Evolutionary conservation across 2,329 filamentous ascomycete species (phyloP), one percentile per base, ranked within the genome.

Genomic region (Keithomyces neogunnii): DNA sequence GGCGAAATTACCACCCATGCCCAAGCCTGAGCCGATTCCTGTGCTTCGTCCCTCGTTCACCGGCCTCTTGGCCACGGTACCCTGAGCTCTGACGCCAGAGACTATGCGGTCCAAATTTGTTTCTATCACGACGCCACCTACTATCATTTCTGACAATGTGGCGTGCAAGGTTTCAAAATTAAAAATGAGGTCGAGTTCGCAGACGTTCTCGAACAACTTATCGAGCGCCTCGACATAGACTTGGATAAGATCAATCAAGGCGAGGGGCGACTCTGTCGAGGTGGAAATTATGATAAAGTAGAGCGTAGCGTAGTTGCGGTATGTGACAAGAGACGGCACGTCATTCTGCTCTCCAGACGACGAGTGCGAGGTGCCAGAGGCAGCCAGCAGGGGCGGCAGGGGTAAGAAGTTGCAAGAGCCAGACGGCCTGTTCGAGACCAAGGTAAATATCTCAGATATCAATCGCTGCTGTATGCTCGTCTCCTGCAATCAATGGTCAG

Each of bases 251-350:
- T 99, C 93, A 55, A 99, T 90, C 29, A 99, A 79, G 1, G 93
- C 93, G 3, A 99, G 85, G 1, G 93, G 93, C 1, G 89, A 96
- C 70, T 99, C 93, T 53, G 93, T 96, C 4, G 90, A 89, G 4
- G 95, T 99, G 36, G 87, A 93, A 63, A 99, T 99, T 66, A 99
- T 77, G 69, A 99, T 99, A 74, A 99, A 99, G 73, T 95, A 97
- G 55, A 99, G 86, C 0, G 93, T 99, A 8, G 93, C 93, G 66
- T 97, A 99, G 77, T 96, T 89, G 53, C 93, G 89, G 77, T 99
- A 99, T 7, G 93, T 97, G 45, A 99, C 90, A 54, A 97, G 87
- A 5, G 90, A 93, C 8, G 93, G 93, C 9, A 90, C 86, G 70
- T 97, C 93, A 65, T 89, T 91, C 70, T 87, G 81, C 51, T 82